Evolutionary conservation across 768 basidiomycete genomes (phyloP).

Genomic region (Mycena rebaudengoi): DNA sequence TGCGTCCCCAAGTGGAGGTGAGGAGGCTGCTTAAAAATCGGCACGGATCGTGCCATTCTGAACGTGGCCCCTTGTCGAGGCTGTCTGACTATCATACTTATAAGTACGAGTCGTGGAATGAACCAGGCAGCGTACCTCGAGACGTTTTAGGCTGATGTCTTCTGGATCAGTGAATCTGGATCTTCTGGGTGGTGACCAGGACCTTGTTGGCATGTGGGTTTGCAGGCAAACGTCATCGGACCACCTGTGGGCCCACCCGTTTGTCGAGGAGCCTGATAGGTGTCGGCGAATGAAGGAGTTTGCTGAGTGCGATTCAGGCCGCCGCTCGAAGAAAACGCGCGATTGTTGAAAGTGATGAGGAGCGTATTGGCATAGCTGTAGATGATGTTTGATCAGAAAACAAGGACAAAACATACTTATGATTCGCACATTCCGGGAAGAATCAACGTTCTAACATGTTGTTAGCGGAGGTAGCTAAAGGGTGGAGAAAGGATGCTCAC

Average conservation of each 20-base stretch:
- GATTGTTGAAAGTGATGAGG: slow-evolving; percentile 23
- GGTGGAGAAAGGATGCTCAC: not conserved
- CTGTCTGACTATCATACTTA: too few species aligned
- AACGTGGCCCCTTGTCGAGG: too few species aligned
- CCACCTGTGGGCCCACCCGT: not conserved
- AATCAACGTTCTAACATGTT: slow-evolving; percentile 9
- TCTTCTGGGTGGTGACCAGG: slow-evolving; percentile 17
- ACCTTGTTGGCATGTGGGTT: slow-evolving; percentile 15
- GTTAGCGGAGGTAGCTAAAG: not conserved
- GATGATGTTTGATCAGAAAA: too few species aligned
- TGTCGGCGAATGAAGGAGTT: slow-evolving; percentile 8
- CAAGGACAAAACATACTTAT: too few species aligned
- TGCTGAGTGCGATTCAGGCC: not conserved
- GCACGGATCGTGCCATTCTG: too few species aligned
- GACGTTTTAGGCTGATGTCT: slow-evolving; percentile 15
- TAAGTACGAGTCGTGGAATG: too few species aligned
- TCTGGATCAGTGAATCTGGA: slow-evolving; percentile 9
- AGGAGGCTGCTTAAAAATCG: too few species aligned
- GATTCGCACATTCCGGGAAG: slow-evolving; percentile 20
- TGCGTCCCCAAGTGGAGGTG: too few species aligned
- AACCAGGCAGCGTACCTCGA: slow-evolving; percentile 5
- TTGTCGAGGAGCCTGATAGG: slow-evolving; percentile 7
- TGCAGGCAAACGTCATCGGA: slow-evolving; percentile 22
- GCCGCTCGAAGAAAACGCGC: not conserved
- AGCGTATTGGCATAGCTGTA: slow-evolving; percentile 23